Percentiles rank a stretch among this genome's conserved stretches.
phyloP scores from a whole-genome alignment of 306 rosid genomes.

The Vigna mungo region DNA sequence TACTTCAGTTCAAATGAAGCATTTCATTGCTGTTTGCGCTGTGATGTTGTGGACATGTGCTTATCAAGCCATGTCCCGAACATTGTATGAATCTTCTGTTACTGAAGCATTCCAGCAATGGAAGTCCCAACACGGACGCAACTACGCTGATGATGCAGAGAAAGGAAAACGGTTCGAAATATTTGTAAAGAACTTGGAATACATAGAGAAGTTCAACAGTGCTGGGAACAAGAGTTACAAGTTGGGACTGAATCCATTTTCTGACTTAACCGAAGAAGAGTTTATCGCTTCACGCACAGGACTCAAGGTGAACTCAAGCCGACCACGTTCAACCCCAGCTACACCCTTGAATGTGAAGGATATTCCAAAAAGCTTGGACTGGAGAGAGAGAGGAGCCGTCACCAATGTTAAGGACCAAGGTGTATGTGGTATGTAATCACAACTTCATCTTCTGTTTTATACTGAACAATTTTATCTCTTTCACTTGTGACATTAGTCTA shows the following conservation, averaged over 20 bases:
- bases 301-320: not conserved
- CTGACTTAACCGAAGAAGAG: constrained; percentile 56
- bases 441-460: not conserved
- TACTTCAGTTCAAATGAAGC: constrained; percentile 1
- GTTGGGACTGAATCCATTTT: constrained; percentile 46
- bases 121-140: constrained; percentile 33
- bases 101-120: constrained; percentile 39
- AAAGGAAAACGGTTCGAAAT: constrained; percentile 46
- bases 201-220: constrained; percentile 48
- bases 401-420: constrained; percentile 48
- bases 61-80: constrained; percentile 40
- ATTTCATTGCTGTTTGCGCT: not conserved
- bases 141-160: constrained; percentile 36
- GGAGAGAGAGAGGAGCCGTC: constrained; percentile 53
- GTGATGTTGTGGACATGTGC: constrained; percentile 34
- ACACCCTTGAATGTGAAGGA: not conserved
- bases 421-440: constrained; percentile 36
- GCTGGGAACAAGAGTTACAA: constrained; percentile 47
- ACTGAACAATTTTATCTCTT: too few relatives aligned
- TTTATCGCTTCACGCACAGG: constrained; percentile 48
- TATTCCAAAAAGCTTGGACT: constrained; percentile 42
- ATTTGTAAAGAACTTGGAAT: constrained; percentile 44
- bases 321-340: not conserved
- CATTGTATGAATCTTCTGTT: constrained; percentile 39
- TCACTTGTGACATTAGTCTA: too few relatives aligned